Conservation (phyloP, 2,329 filamentous ascomycete species). For the Ceratocystis cacaofunesta region DNA sequence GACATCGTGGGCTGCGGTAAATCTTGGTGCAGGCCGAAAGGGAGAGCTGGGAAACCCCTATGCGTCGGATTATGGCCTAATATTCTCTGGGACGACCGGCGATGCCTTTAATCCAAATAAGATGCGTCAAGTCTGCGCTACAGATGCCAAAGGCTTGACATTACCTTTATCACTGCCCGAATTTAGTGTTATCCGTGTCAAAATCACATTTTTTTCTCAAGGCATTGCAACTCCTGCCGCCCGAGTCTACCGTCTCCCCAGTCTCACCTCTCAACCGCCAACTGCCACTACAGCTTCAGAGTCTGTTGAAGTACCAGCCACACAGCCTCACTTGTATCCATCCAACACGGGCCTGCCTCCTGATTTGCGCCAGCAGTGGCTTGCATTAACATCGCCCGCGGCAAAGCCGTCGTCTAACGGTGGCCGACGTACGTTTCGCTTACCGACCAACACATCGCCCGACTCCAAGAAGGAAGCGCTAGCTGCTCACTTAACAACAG, state of each 20-base stretch:
- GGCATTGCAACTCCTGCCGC: conserved; percentile 60
- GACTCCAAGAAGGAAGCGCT: conserved; percentile 31
- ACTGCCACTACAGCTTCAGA: not conserved
- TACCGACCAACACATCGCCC: conserved; percentile 16
- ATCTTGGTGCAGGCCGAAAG: conserved; percentile 56
- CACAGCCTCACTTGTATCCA: conserved; percentile 29
- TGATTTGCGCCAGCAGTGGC: conserved; percentile 55
- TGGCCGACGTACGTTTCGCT: conserved; percentile 19
- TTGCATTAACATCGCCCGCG: conserved; percentile 31
- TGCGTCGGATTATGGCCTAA: conserved; percentile 65
- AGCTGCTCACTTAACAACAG: conserved; percentile 34
- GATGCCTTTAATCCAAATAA: conserved; percentile 8
- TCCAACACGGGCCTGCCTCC: conserved; percentile 25
- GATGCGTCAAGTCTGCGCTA: conserved; percentile 13
- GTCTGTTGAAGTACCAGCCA: conserved; percentile 33
- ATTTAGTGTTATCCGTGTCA: conserved; percentile 40
- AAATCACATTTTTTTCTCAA: conserved; percentile 50
- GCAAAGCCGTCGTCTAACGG: conserved; percentile 18
- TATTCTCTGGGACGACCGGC: conserved; percentile 32
- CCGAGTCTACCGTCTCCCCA: conserved; percentile 74
- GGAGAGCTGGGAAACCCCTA: conserved; percentile 75
- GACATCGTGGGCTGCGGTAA: conserved; percentile 56
- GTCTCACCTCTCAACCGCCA: conserved; percentile 20
- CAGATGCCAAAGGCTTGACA: not conserved
- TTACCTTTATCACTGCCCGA: not conserved